Conservation (phyloP, 352 stramenopile genomes). For the Aphanomyces euteiches region DNA sequence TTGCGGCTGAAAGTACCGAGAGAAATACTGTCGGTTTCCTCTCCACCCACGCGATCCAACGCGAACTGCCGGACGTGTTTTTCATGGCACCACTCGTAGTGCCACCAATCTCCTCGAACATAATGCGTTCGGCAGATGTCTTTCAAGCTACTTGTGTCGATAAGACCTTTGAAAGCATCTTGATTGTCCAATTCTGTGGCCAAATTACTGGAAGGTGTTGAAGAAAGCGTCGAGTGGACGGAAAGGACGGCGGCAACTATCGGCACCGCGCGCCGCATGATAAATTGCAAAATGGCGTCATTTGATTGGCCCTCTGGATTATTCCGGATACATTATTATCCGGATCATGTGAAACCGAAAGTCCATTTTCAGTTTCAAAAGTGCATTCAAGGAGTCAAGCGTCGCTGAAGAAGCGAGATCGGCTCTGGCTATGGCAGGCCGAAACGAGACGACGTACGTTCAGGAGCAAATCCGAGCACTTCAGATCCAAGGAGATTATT, state of each 20-base stretch:
- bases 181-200: no score
- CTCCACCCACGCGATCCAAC: slow-evolving; percentile 10
- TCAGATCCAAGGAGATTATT: slow-evolving; percentile 31
- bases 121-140: slow-evolving; percentile 57
- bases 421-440: neutral
- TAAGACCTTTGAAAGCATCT: no score
- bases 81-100: slow-evolving; percentile 83
- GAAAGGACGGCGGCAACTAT: neutral
- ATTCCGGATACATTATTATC: neutral
- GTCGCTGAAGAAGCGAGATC: neutral
- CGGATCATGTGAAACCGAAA: neutral
- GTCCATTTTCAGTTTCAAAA: slow-evolving; percentile 4
- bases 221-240: neutral
- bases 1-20: slow-evolving; percentile 14
- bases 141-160: neutral
- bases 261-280: neutral
- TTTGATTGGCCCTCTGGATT: slow-evolving; percentile 19
- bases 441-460: slow-evolving; percentile 13
- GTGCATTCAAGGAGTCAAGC: neutral
- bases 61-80: slow-evolving; percentile 69
- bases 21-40: slow-evolving; percentile 17
- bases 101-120: slow-evolving; percentile 63
- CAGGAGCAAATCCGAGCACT: slow-evolving; percentile 27
- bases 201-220: no score
- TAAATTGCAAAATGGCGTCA: neutral